Evolutionary conservation across 1,284 basidiomycete genomes (phyloP).

Genomic region (Heterobasidion occidentale): DNA sequence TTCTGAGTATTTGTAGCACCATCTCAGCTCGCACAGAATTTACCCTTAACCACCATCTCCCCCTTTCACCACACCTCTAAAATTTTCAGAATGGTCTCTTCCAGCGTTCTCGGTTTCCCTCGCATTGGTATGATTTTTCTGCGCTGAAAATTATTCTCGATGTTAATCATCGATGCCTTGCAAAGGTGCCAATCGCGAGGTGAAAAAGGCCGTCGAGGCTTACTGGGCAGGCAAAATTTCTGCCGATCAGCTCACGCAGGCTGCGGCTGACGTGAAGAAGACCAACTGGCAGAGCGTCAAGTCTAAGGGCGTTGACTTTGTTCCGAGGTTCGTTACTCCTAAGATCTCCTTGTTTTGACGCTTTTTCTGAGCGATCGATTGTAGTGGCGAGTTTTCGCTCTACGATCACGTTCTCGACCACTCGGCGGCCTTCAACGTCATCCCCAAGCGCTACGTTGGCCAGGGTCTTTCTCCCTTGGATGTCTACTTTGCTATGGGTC

Average conservation of each 20-base stretch:
- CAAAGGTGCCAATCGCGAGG: constrained; percentile 87
- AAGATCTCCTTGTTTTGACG: constrained; percentile 2
- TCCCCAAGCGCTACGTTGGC: constrained; percentile 91
- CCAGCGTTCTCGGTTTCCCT: constrained; percentile 94
- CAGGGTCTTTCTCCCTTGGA: constrained; percentile 88
- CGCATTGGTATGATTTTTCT: constrained; percentile 69
- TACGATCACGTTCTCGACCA: constrained; percentile 99
- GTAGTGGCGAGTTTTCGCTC: constrained; percentile 94
- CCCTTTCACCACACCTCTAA: constrained; percentile 17
- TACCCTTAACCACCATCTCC: constrained; percentile 14
- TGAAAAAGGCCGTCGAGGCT: constrained; percentile 97
- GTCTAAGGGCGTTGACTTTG: constrained; percentile 81
- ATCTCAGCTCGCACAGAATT: neutral
- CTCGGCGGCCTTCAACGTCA: constrained; percentile 93
- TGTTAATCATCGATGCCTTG: neutral
- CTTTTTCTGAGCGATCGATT: constrained; percentile 11
- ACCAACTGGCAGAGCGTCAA: constrained; percentile 88
- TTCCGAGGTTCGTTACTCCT: constrained; percentile 70
- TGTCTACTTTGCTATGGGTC: constrained; percentile 98
- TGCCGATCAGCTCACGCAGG: constrained; percentile 85
- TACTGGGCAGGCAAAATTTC: constrained; percentile 96
- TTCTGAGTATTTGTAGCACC: neutral
- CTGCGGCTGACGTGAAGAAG: constrained; percentile 86
- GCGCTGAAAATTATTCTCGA: neutral
- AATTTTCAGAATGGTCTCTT: constrained; percentile 53